Percentiles rank a stretch among this genome's conserved stretches.
phyloP scores from a whole-genome alignment of 2,329 filamentous ascomycete genomes.

The Pseudogymnoascus sp. region DNA sequence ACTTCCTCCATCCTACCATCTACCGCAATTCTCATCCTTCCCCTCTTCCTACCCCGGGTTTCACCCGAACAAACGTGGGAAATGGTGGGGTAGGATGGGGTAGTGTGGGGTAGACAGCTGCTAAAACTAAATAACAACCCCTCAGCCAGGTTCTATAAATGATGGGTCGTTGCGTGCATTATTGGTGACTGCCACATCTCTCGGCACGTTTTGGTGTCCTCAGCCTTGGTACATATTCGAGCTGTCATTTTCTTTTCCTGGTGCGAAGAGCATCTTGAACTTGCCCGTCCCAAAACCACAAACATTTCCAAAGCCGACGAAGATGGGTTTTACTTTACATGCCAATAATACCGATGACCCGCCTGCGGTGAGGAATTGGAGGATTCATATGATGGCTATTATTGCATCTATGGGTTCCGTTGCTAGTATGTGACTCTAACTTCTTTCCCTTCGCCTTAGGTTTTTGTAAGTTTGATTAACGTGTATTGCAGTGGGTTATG shows the following conservation, averaged over 20 bases:
- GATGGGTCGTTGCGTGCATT: neutral
- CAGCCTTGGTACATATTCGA: neutral
- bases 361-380: conserved; percentile 22
- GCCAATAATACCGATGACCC: conserved; percentile 20
- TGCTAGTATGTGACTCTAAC: neutral
- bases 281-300: neutral
- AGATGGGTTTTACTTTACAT: conserved; percentile 18
- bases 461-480: neutral
- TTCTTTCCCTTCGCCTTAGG: neutral
- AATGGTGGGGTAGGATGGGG: neutral
- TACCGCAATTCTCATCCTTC: neutral
- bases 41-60: neutral
- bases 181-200: neutral
- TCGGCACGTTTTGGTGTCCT: neutral
- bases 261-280: neutral
- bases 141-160: neutral
- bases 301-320: neutral
- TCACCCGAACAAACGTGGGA: neutral
- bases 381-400: conserved; percentile 20
- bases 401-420: conserved; percentile 16
- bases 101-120: neutral
- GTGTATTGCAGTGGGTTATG: conserved; percentile 22
- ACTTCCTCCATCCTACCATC: neutral
- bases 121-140: neutral
- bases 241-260: neutral